phyloP scores from a whole-genome alignment of 2,329 filamentous ascomycete genomes.

The Ophiocordyceps robertsii region DNA sequence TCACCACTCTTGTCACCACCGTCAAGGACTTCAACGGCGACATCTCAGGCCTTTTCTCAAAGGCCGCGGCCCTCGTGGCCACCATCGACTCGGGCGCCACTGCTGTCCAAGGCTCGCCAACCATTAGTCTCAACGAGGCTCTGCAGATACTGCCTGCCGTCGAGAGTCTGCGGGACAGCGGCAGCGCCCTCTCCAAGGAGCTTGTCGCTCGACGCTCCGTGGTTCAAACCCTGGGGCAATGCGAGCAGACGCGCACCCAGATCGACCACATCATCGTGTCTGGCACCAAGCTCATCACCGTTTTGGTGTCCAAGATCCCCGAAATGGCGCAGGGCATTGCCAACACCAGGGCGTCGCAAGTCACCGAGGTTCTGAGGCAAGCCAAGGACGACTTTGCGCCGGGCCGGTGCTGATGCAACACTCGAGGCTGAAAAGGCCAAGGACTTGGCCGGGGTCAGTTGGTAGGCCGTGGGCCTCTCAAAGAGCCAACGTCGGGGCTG shows the following conservation, averaged over 20 bases:
- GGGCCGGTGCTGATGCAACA: neutral
- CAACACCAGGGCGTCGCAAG: neutral
- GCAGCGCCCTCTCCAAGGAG: neutral
- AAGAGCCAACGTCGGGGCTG: too few relatives aligned
- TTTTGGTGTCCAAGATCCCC: conserved; percentile 1
- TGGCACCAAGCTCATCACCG: neutral
- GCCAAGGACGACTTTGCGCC: neutral
- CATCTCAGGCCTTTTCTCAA: neutral
- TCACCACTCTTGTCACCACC: neutral
- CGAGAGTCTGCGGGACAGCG: neutral
- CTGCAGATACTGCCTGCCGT: neutral
- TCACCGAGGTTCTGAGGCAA: neutral
- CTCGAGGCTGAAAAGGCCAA: neutral
- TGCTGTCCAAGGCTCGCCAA: neutral
- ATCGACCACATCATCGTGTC: neutral
- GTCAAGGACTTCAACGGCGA: conserved; percentile 1
- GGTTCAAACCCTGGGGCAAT: neutral
- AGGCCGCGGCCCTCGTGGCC: neutral
- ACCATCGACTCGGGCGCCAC: neutral
- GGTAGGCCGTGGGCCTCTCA: too few relatives aligned
- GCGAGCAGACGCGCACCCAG: conserved; percentile 1
- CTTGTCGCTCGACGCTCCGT: neutral
- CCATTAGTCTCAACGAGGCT: neutral
- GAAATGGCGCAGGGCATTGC: neutral
- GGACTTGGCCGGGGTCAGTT: too few relatives aligned